phyloP scores from a whole-genome alignment of 768 basidiomycete species.

The Podaxis rugospora region DNA sequence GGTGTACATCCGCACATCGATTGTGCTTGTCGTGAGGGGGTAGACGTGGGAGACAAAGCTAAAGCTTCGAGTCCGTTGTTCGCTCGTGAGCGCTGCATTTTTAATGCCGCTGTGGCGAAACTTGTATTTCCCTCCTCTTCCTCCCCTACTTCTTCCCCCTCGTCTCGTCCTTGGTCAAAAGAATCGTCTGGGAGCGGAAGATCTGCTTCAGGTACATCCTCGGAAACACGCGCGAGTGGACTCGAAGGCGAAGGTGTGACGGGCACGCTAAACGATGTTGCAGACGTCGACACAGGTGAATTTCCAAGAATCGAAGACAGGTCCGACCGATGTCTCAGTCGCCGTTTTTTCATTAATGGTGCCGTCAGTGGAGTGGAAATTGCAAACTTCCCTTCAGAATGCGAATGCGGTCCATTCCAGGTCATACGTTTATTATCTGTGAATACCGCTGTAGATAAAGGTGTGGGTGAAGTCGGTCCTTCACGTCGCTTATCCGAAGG shows the following conservation, averaged over 20 bases:
- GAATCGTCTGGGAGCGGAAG: background rate
- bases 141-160: constrained; percentile 25
- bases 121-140: constrained; percentile 17
- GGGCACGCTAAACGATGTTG: constrained; percentile 20
- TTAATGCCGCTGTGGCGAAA: constrained; percentile 63
- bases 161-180: constrained; percentile 27
- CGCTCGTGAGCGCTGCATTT: constrained; percentile 50
- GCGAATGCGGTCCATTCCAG: constrained; percentile 61
- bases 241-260: constrained; percentile 22
- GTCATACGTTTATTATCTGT: constrained; percentile 56
- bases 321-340: constrained; percentile 38
- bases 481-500: constrained; percentile 28
- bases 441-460: constrained; percentile 18
- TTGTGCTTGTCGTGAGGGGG: background rate
- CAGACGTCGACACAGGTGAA: background rate
- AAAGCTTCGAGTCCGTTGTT: constrained; percentile 47
- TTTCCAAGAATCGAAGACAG: constrained; percentile 1
- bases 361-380: constrained; percentile 39
- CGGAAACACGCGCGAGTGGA: constrained; percentile 17
- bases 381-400: constrained; percentile 16
- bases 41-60: background rate
- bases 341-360: constrained; percentile 28
- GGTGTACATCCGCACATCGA: background rate
- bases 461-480: background rate
- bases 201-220: constrained; percentile 2